Conservation (phyloP, 345 rosid genomes). For the Eucalyptus polybractea region DNA sequence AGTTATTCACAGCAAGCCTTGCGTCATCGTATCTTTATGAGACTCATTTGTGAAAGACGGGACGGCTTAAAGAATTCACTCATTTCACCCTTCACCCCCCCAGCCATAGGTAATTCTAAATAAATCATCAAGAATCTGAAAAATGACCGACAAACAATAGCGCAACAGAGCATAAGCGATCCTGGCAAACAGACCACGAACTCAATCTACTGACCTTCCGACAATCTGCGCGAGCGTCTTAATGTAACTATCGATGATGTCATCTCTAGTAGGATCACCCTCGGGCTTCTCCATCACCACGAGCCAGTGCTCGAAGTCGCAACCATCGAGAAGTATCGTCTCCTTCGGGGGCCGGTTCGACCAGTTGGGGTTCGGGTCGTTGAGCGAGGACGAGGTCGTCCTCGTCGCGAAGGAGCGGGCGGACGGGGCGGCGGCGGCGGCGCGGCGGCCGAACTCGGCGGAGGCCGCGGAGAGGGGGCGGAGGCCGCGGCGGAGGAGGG, state of each 20-base stretch:
- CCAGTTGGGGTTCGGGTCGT: constrained; percentile 78
- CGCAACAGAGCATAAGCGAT: too few relatives aligned
- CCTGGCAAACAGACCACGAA: neutral
- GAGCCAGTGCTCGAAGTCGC: constrained; percentile 97
- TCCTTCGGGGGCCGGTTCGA: constrained; percentile 91
- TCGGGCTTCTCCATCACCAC: constrained; percentile 73
- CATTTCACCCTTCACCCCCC: neutral
- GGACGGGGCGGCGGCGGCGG: neutral
- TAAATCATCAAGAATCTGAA: too few relatives aligned
- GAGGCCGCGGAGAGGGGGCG: constrained; percentile 8
- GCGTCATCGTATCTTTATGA: neutral
- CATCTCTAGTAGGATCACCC: constrained; percentile 69
- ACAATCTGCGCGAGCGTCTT: constrained; percentile 62
- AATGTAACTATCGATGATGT: constrained; percentile 77
- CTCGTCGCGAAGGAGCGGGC: constrained; percentile 31
- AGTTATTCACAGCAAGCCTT: neutral
- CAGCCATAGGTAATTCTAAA: too few relatives aligned
- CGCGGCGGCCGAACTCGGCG: neutral
- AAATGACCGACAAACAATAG: too few relatives aligned
- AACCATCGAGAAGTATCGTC: constrained; percentile 85
- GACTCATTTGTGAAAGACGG: neutral
- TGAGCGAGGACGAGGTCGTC: constrained; percentile 51
- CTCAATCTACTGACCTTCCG: constrained; percentile 43
- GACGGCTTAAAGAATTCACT: neutral
- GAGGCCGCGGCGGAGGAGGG: neutral